Percentiles rank a stretch among this genome's conserved stretches.
These are phyloP conservation scores for Hemerocallis citrina DNA, from an alignment of 106 monocot genomes.

Conservation along the genomic window DNA sequence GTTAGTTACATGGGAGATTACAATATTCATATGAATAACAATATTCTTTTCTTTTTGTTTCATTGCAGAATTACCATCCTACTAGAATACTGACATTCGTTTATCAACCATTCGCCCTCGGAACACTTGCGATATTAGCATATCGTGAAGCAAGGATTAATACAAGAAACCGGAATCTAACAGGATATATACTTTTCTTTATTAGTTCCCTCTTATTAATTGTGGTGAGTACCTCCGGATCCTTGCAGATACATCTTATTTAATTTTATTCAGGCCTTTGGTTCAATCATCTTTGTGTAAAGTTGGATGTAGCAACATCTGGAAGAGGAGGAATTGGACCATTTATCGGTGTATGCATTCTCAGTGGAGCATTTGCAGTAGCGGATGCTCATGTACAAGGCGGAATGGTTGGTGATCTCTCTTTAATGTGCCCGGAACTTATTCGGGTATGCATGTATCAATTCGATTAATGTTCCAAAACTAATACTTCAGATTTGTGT, in stretches of 20 bases:
- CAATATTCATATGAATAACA: no score
- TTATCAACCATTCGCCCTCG: constrained; percentile 23
- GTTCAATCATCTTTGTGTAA: background rate
- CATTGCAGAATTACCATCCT: constrained; percentile 20
- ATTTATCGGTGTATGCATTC: constrained; percentile 48
- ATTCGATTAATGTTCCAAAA: no score
- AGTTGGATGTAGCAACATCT: constrained; percentile 75
- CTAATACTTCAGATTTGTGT: no score
- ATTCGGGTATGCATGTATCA: no score
- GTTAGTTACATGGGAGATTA: no score
- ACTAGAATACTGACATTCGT: constrained; percentile 19
- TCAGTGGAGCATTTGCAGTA: constrained; percentile 59
- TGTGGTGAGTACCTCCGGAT: constrained; percentile 12
- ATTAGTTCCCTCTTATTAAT: constrained; percentile 5
- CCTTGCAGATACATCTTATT: background rate
- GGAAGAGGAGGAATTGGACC: constrained; percentile 57
- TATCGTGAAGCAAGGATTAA: constrained; percentile 20
- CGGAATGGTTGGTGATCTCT: constrained; percentile 80
- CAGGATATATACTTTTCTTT: constrained; percentile 18
- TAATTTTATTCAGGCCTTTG: background rate
- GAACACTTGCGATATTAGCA: constrained; percentile 15
- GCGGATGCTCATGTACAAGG: constrained; percentile 83
- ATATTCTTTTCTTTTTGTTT: background rate
- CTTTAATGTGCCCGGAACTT: constrained; percentile 74
- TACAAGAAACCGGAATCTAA: constrained; percentile 14